Conservation (phyloP, 371 early-diverging fungal genomes). For the Neoconidiobolus thromboides region DNA sequence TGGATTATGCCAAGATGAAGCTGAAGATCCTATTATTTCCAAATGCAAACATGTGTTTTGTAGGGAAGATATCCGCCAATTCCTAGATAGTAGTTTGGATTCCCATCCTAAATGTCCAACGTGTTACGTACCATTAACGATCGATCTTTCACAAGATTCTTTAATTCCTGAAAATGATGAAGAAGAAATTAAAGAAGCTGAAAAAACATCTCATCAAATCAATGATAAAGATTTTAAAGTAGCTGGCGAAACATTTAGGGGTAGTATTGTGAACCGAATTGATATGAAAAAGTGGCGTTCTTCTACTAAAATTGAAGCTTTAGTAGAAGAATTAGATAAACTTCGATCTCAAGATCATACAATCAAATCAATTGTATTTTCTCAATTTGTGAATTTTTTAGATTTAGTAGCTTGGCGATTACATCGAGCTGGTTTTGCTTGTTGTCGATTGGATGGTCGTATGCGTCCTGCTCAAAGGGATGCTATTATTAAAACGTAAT, state of each 20-base stretch:
- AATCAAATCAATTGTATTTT: constrained; percentile 70
- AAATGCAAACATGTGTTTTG: constrained; percentile 87
- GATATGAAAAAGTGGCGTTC: constrained; percentile 70
- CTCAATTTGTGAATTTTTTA: constrained; percentile 84
- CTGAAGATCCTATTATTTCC: constrained; percentile 76
- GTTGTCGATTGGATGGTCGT: constrained; percentile 83
- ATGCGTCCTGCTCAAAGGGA: constrained; percentile 75
- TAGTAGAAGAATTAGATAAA: constrained; percentile 72
- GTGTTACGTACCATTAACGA: constrained; percentile 58
- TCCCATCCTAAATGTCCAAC: constrained; percentile 54
- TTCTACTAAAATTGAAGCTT: constrained; percentile 78
- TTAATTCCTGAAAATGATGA: background rate
- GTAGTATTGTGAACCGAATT: constrained; percentile 79
- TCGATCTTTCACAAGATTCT: constrained; percentile 61
- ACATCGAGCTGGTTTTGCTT: constrained; percentile 79
- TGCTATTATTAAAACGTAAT: constrained; percentile 40
- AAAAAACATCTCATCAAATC: background rate
- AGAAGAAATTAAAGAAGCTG: constrained; percentile 17
- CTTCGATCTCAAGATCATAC: constrained; percentile 59
- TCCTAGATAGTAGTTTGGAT: constrained; percentile 24
- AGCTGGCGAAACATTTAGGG: constrained; percentile 21
- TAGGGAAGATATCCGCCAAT: constrained; percentile 38
- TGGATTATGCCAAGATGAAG: constrained; percentile 71
- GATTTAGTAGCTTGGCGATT: constrained; percentile 89
- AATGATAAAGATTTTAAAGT: constrained; percentile 9